Base-by-base conservation (phyloP, 139 green algal genomes). In the Chlamydomonas applanata region DNA sequence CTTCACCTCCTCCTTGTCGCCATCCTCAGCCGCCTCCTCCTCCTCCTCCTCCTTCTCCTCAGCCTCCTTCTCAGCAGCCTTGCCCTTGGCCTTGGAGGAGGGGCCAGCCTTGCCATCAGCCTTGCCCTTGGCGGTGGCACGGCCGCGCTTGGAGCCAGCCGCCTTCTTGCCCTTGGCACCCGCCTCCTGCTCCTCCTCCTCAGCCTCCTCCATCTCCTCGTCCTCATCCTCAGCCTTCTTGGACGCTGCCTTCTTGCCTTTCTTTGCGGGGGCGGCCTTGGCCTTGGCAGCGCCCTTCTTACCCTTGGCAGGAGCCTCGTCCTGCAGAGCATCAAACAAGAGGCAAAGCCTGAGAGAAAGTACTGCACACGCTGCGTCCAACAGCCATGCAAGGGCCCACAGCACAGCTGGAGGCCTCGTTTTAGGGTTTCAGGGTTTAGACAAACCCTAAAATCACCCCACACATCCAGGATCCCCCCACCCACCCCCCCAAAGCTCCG, bases 121-220 rank as follows among this genome's bases (percentile, higher is more conserved):
- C 2, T 9, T 2, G 14, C n/a, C 44, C n/a, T 44, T 45, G n/a
- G 44, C 16, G 9, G 40, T 45, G 24, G 44, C 44, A 25, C 45
- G 25, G 9, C 19, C 53, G 20, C 34, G 25, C 54, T 29, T 66
- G 11, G 17, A 56, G 63, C 52, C 53, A 20, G 9, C 69, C 11
- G 14, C 64, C 59, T 32, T 46, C 71, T 70, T 62, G 35, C 22
- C n/a, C 44, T 27, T 24, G 3, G 29, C 73, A 3, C 46, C 73
- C 32, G 56, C 46, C 17, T 71, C 65, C 16, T 66, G 73, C 24
- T 46, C 40, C 2, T 78, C 72, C 49, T 79, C 73, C 1, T 69
- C 34, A n/a, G 80, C 74, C 19, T 49, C 62, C 29, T 61, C 60
- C 4, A 52, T 71, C 20, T 59, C 66, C 49, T 78, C 45, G 0